These are phyloP conservation scores for Pichia sp. DNA, from an alignment of 1,139 yeast genomes.

Conservation along the genomic window DNA sequence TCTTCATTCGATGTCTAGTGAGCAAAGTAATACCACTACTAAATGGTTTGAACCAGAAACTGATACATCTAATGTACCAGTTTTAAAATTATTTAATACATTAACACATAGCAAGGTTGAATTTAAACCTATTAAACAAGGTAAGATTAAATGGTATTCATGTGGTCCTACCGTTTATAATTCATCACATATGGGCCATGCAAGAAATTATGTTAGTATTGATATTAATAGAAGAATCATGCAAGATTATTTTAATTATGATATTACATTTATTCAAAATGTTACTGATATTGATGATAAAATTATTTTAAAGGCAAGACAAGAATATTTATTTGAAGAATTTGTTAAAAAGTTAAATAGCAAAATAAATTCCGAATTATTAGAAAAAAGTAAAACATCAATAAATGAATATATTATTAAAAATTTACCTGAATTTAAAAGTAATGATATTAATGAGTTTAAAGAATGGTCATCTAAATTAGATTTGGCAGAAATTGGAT, in stretches of 20 bases:
- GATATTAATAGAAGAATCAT: slow-evolving; percentile 87
- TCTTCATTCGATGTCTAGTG: slow-evolving; percentile 1
- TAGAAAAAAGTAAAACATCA: slow-evolving; percentile 37
- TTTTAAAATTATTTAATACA: slow-evolving; percentile 60
- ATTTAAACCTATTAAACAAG: slow-evolving; percentile 57
- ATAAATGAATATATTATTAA: slow-evolving; percentile 46
- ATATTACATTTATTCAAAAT: slow-evolving; percentile 82
- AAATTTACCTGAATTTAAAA: slow-evolving; percentile 46
- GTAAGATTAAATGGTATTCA: slow-evolving; percentile 85
- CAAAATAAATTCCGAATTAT: slow-evolving; percentile 35
- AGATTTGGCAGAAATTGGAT: slow-evolving; percentile 45
- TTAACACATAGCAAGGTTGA: slow-evolving; percentile 76
- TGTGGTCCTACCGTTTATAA: slow-evolving; percentile 99
- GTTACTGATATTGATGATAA: slow-evolving; percentile 98
- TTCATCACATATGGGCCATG: slow-evolving; percentile 98
- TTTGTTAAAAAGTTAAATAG: slow-evolving; percentile 34
- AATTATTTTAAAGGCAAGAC: slow-evolving; percentile 91
- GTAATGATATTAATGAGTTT: slow-evolving; percentile 34
- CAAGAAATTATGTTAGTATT: slow-evolving; percentile 90
- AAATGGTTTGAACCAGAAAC: slow-evolving; percentile 27
- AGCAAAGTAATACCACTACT: slow-evolving; percentile 10
- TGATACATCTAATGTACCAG: slow-evolving; percentile 16
- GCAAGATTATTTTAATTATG: slow-evolving; percentile 87
- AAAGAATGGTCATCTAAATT: slow-evolving; percentile 44
- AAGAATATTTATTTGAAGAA: slow-evolving; percentile 68